Percentiles rank a stretch among this genome's conserved stretches.
Conservation (phyloP, 2,329 filamentous ascomycete species). For the Trichoderma koningiopsis region DNA sequence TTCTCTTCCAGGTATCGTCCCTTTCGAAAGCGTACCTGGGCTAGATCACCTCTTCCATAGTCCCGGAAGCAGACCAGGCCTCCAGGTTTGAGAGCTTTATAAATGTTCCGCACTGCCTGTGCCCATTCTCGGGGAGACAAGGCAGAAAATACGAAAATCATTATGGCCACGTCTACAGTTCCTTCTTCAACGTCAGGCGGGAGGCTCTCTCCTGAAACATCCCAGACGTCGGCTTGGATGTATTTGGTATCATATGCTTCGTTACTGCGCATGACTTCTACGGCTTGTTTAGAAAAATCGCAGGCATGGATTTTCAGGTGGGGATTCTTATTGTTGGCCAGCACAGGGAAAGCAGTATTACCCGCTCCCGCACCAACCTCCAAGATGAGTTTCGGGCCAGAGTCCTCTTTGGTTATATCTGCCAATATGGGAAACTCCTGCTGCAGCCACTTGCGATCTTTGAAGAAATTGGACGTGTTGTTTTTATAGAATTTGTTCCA, state of each 20-base stretch:
- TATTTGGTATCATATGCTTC: conserved; percentile 70
- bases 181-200: conserved; percentile 75
- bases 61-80: conserved; percentile 95
- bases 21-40: conserved; percentile 96
- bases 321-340: conserved; percentile 81
- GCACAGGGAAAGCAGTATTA: conserved; percentile 92
- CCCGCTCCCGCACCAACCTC: conserved; percentile 95
- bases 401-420: conserved; percentile 69
- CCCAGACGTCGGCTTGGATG: conserved; percentile 94
- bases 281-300: conserved; percentile 93
- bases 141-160: conserved; percentile 98
- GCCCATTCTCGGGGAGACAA: conserved; percentile 83
- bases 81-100: conserved; percentile 82
- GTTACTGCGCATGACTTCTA: conserved; percentile 85
- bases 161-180: conserved; percentile 87
- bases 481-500: conserved; percentile 99
- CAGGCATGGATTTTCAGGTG: conserved; percentile 85
- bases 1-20: conserved; percentile 93
- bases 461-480: conserved; percentile 97
- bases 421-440: conserved; percentile 93
- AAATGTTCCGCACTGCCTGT: conserved; percentile 78
- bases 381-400: conserved; percentile 71
- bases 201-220: conserved; percentile 71
- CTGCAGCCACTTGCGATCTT: conserved; percentile 94
- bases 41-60: conserved; percentile 92